Base-by-base conservation (phyloP, 257 asterid genomes). In the Lavandula angustifolia region DNA sequence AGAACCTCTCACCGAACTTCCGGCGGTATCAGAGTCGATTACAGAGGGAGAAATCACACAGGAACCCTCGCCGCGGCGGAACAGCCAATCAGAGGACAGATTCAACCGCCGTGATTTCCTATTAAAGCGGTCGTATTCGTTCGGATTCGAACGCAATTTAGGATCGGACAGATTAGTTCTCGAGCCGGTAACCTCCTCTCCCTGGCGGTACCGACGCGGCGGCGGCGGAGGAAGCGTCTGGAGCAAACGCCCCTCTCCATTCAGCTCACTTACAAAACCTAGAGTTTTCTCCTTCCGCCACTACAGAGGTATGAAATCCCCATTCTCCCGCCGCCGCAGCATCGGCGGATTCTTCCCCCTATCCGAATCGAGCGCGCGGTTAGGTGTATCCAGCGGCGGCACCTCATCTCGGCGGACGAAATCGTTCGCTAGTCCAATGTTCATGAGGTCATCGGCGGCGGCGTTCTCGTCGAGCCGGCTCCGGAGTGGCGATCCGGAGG, bases 401-500 rank as follows among this genome's bases (percentile, higher is more conserved):
- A 55, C 88, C 32, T 91, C 97, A 4, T 87, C 96, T 0, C 38
- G 97, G 61, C 62, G 99, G 79, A 81, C 92, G 22, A 89, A 82
- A 22, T 22, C 27, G 27, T 22, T 92, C 59, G 95, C 99, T 4
- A 89, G 97, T 75, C 99, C 97, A 1, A 84, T 92, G 86, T 89
- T 89, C 76, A 74, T 79, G 87, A 76, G 91, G 27, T 22, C 27
- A 22, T 22, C 27, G 27, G 27, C 27, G 12, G 83, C 68, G 2
- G 77, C 67, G 12, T 88, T 80, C 78, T 84, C 92, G 37, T 89
- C 99, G 63, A 94, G 98, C 83, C 82, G 98, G 84, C 81, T 84
- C 6, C 63, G 97, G 69, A 87, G 96, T 66, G 99, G 97, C 66
- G 99, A 94, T 68, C 99, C 99, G 7, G 99, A 94, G 62, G 97